Evolutionary conservation across 805 yeast genomes (phyloP).

Genomic region (Peterozyma xylosa): DNA sequence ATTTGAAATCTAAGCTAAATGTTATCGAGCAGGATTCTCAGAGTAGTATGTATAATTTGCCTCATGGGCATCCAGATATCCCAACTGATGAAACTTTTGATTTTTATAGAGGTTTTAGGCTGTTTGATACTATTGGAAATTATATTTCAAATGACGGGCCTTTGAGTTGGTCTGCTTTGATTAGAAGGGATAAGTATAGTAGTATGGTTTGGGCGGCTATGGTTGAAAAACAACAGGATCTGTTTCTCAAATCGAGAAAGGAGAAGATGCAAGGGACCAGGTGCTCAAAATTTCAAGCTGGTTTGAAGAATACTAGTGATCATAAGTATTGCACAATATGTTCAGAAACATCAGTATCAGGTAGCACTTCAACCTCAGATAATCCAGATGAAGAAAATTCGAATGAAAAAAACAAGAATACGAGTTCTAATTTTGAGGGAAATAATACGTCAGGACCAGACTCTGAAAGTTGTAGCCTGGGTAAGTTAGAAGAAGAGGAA

Average conservation of each 20-base stretch:
- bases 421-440: not conserved
- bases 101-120: conserved; percentile 32
- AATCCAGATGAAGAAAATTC: conserved; percentile 6
- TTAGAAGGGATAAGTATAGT: conserved; percentile 38
- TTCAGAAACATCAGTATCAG: conserved; percentile 1
- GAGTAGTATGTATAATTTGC: no score
- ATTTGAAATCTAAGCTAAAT: no score
- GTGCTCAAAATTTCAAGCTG: no score
- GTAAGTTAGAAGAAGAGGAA: conserved; percentile 19
- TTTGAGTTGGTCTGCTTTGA: conserved; percentile 38
- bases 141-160: conserved; percentile 45
- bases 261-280: no score
- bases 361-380: not conserved
- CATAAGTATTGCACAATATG: no score
- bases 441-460: conserved; percentile 8
- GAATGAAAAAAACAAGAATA: conserved; percentile 1
- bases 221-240: not conserved
- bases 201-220: conserved; percentile 24
- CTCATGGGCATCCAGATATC: not conserved
- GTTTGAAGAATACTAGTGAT: no score
- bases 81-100: conserved; percentile 28
- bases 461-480: conserved; percentile 17
- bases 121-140: conserved; percentile 32
- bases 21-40: no score
- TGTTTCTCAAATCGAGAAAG: no score